A percentile compares a stretch with the other conserved stretches of the same genome.
phyloP scores from a whole-genome alignment of 2,329 filamentous ascomycete genomes.

The Penicillium fuscoglaucum region DNA sequence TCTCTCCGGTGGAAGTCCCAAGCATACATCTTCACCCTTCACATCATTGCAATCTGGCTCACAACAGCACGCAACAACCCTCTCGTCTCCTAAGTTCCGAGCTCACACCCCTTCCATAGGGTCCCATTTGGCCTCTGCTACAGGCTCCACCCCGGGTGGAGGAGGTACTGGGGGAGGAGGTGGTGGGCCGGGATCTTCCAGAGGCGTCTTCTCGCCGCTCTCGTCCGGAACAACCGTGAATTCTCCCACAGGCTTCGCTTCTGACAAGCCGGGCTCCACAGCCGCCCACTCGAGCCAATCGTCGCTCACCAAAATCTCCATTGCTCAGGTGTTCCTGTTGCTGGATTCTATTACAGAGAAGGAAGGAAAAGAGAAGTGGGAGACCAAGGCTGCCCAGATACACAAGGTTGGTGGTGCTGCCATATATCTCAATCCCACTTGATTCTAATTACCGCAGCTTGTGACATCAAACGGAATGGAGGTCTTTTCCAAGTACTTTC shows the following conservation, averaged over 20 bases:
- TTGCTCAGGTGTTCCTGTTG: conserved; percentile 92
- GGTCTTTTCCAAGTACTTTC: conserved; percentile 94
- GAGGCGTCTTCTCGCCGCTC: conserved; percentile 61
- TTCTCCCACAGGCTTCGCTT: conserved; percentile 54
- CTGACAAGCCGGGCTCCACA: conserved; percentile 47
- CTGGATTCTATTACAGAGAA: conserved; percentile 94
- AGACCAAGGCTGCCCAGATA: conserved; percentile 86
- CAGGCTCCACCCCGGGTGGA: conserved; percentile 55
- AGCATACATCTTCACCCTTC: conserved; percentile 57
- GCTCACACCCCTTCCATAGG: conserved; percentile 56
- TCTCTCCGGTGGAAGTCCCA: conserved; percentile 54
- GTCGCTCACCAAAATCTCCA: conserved; percentile 85
- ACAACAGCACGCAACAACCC: conserved; percentile 56
- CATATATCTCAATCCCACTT: background rate
- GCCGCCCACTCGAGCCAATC: conserved; percentile 51
- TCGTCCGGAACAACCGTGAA: conserved; percentile 57
- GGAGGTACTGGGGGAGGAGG: conserved; percentile 51
- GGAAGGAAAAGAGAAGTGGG: conserved; percentile 87
- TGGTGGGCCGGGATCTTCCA: conserved; percentile 57
- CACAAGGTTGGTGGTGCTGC: conserved; percentile 66
- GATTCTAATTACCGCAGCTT: conserved; percentile 56
- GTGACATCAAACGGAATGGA: conserved; percentile 99
- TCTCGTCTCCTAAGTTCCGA: conserved; percentile 58
- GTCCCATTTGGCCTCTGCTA: conserved; percentile 58
- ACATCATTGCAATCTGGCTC: conserved; percentile 55